phyloP scores from a whole-genome alignment of 768 basidiomycete genomes.

The Cytidiella melzeri region DNA sequence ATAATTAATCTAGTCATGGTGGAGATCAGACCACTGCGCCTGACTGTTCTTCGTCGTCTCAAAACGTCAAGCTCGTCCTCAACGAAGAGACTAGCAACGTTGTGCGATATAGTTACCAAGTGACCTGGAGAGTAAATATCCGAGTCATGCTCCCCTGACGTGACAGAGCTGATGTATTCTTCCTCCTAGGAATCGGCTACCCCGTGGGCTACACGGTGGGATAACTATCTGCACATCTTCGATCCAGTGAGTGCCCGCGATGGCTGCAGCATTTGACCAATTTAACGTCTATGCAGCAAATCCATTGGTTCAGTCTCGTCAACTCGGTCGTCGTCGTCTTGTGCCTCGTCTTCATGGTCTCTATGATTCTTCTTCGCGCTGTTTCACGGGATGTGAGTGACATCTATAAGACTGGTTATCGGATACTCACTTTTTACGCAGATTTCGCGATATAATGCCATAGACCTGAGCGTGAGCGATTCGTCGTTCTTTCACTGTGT shows the following conservation, averaged over 20 bases:
- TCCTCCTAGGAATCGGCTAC: constrained; percentile 75
- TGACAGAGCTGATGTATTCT: too few species aligned
- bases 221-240: constrained; percentile 90
- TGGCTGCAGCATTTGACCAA: background rate
- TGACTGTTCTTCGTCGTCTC: constrained; percentile 43
- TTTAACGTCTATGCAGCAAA: constrained; percentile 34
- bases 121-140: constrained; percentile 82
- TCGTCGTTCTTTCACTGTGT: background rate
- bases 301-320: constrained; percentile 94
- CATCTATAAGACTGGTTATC: constrained; percentile 2
- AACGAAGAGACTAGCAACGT: constrained; percentile 53
- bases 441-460: constrained; percentile 92
- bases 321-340: constrained; percentile 90
- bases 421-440: constrained; percentile 23
- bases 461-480: constrained; percentile 72
- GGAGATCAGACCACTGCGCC: constrained; percentile 45
- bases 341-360: constrained; percentile 91
- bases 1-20: constrained; percentile 52
- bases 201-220: constrained; percentile 94
- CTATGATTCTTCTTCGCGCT: constrained; percentile 80
- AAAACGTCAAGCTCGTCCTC: constrained; percentile 44
- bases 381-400: constrained; percentile 78
- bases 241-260: constrained; percentile 45
- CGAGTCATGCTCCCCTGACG: too few species aligned
- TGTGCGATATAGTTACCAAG: constrained; percentile 81